phyloP scores from a whole-genome alignment of 2,329 filamentous ascomycete species.

The Neonectria magnoliae region DNA sequence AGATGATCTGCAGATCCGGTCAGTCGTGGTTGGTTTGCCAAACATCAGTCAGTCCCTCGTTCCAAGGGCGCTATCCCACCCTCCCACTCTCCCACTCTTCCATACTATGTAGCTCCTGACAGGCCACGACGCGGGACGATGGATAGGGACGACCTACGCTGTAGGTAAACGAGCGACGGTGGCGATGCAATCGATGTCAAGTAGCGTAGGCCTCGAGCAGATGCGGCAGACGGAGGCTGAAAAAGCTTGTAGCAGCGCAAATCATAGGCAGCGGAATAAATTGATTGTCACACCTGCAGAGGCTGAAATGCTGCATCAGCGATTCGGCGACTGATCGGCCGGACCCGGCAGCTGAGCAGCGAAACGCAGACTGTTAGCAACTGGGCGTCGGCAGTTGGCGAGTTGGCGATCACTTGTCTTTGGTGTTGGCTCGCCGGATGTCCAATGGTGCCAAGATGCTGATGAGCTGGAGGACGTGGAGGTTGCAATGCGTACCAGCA shows the following conservation, averaged over 20 bases:
- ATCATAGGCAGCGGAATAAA: conserved; percentile 15
- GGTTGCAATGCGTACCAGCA: conserved; percentile 13
- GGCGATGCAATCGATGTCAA: conserved; percentile 10
- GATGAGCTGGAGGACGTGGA: conserved; percentile 12
- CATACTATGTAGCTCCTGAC: conserved; percentile 11
- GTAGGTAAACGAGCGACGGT: background rate
- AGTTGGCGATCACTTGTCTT: conserved; percentile 7
- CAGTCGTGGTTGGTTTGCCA: conserved; percentile 3
- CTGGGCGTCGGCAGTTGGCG: conserved; percentile 15
- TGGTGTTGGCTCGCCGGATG: background rate
- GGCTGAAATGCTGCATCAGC: conserved; percentile 5
- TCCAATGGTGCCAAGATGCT: conserved; percentile 1
- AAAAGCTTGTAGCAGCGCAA: conserved; percentile 6
- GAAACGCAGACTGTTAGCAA: conserved; percentile 1
- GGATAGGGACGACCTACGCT: background rate
- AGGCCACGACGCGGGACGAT: conserved; percentile 24
- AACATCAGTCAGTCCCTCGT: background rate
- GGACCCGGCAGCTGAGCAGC: conserved; percentile 6
- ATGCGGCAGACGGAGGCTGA: conserved; percentile 2
- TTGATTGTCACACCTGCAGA: conserved; percentile 6
- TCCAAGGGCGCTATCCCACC: background rate
- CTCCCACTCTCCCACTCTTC: conserved; percentile 12
- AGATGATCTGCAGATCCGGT: conserved; percentile 26
- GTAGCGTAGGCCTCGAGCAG: background rate
- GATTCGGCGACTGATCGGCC: conserved; percentile 16